Base-by-base conservation (phyloP, 2,329 filamentous ascomycete genomes). In the Colletotrichum higginsianum region DNA sequence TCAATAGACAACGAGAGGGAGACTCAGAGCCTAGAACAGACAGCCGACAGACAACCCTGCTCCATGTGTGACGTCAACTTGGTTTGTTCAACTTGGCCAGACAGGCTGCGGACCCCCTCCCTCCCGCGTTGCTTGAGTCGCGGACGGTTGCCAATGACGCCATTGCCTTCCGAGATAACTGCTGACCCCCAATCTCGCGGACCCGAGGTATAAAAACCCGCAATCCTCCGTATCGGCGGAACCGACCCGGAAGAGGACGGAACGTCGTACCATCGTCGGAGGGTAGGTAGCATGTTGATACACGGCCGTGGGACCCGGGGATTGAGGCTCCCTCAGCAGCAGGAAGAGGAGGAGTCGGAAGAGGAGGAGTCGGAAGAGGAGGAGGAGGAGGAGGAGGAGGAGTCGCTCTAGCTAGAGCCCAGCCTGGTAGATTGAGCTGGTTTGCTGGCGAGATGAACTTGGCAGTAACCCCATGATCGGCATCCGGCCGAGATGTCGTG, bases 401-500 rank as follows among this genome's bases (percentile, higher is more conserved):
- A 38, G 38, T 38, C 50, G 35, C 42, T 18, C 15, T 53, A 38
- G 35, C 35, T 38, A 38, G 35, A 38, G 35, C 35, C 35, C 30
- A 26, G 16, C 47, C 42, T 35, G n/a, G 52, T 50, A 65, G 61
- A 67, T 57, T 67, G n/a, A 53, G 40, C 58, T 26, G 53, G 61
- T 21, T 9, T 16, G 46, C 44, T 66, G 57, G 57, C 50, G 64
- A 71, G 68, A 63, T 63, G 65, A 71, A 71, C 68, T 71, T 68
- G 68, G 65, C 65, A 60, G 44, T 53, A 53, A 46, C 66, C 60
- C 68, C 57, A 68, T 63, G 68, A 71, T 71, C 68, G 65, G 65
- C 68, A 71, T 55, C 68, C 68, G 65, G 65, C 64, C 68, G 68
- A 71, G 57, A 60, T 71, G 68, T 49, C 52, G 60, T 47, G 18